These are phyloP conservation scores for Aspergillus fischeri DNA, from an alignment of 2,329 filamentous ascomycete genomes.

Conservation along the genomic window DNA sequence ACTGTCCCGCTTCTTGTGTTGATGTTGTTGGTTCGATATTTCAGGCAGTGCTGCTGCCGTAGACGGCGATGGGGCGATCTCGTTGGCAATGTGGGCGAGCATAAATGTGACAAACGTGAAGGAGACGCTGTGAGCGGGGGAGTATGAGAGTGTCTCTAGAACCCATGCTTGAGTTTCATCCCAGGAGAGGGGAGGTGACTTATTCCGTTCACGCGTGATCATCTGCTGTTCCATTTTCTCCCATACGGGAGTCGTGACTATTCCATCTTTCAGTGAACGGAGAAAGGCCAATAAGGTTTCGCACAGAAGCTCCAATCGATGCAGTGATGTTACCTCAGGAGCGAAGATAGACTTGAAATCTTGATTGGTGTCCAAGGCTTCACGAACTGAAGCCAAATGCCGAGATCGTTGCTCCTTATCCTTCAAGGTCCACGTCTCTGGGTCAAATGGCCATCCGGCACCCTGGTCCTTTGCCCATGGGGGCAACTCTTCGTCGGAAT, in stretches of 20 bases:
- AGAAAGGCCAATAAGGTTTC: constrained; percentile 73
- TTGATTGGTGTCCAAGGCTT: constrained; percentile 69
- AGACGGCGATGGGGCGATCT: constrained; percentile 45
- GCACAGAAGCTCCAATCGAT: constrained; percentile 70
- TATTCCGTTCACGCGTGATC: constrained; percentile 46
- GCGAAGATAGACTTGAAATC: constrained; percentile 60
- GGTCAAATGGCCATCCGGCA: constrained; percentile 57
- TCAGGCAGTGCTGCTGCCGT: constrained; percentile 8
- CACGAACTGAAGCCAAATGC: constrained; percentile 45
- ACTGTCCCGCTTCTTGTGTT: constrained; percentile 2
- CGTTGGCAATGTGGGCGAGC: constrained; percentile 57
- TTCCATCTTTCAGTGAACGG: constrained; percentile 68
- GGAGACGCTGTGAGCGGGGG: constrained; percentile 77
- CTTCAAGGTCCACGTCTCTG: constrained; percentile 45
- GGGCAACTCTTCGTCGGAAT: constrained; percentile 28
- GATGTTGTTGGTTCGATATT: constrained; percentile 1
- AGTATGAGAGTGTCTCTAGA: constrained; percentile 68
- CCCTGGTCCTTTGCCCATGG: constrained; percentile 50
- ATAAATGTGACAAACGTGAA: constrained; percentile 85
- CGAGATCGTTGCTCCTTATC: constrained; percentile 39
- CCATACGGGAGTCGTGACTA: constrained; percentile 71
- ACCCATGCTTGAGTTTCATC: constrained; percentile 60
- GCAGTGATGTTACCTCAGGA: constrained; percentile 58
- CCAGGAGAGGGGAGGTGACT: constrained; percentile 41
- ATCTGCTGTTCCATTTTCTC: constrained; percentile 60